Conservation (phyloP, 345 rosid genomes). For the Boechera divaricarpa region DNA sequence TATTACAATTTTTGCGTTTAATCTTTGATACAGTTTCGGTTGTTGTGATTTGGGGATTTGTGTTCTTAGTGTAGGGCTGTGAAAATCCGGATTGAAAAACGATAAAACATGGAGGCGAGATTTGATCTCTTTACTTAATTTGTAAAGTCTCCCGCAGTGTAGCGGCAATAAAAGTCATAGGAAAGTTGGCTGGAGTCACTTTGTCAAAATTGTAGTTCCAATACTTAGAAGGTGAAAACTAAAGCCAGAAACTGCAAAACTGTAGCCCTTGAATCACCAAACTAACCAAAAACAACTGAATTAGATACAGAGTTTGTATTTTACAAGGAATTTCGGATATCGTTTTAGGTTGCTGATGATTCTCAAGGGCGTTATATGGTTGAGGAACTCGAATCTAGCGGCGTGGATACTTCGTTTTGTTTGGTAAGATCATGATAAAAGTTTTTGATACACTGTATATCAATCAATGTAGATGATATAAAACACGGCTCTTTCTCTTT, state of each 20-base stretch:
- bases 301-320: neutral
- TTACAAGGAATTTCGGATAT: neutral
- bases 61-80: neutral
- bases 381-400: conserved; percentile 62
- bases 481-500: neutral
- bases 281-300: neutral
- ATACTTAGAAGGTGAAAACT: too few relatives aligned
- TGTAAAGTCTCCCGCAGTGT: too few relatives aligned
- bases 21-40: neutral
- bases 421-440: conserved; percentile 49
- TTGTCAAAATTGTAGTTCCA: too few relatives aligned
- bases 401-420: conserved; percentile 68
- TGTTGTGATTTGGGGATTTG: neutral
- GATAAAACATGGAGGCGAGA: too few relatives aligned
- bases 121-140: too few relatives aligned
- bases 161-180: too few relatives aligned
- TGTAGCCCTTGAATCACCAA: too few relatives aligned
- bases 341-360: conserved; percentile 63
- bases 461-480: neutral
- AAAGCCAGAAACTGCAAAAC: too few relatives aligned
- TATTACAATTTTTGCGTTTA: neutral
- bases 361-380: conserved; percentile 60
- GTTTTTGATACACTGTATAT: neutral
- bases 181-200: too few relatives aligned
- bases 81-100: too few relatives aligned